Conservation (phyloP, 75 land plant genomes). For the Pinus albicaulis region DNA sequence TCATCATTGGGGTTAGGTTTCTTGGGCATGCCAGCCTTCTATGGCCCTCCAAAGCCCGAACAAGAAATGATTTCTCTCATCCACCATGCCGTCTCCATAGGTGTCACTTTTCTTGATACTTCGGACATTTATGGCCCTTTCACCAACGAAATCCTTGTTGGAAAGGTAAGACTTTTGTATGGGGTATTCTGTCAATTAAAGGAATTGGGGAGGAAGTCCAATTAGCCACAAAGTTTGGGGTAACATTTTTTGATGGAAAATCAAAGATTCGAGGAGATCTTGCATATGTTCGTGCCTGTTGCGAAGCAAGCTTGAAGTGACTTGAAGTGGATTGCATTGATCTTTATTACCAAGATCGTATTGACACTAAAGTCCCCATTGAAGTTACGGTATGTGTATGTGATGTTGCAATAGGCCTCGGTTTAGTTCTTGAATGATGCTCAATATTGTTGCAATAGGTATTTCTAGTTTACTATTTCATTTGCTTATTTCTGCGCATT, state of each 20-base stretch:
- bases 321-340: conserved; percentile 59
- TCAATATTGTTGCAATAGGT: too few relatives aligned
- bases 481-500: too few relatives aligned
- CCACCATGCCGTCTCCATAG: conserved; percentile 43
- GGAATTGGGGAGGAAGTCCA: conserved; percentile 57
- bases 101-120: conserved; percentile 66
- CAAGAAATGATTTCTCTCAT: conserved; percentile 56
- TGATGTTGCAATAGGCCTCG: too few relatives aligned
- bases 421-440: too few relatives aligned
- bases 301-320: conserved; percentile 65
- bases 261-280: conserved; percentile 30
- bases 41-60: conserved; percentile 58
- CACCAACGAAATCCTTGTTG: conserved; percentile 61
- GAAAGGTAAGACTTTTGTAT: conserved; percentile 29
- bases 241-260: conserved; percentile 13
- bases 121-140: conserved; percentile 64
- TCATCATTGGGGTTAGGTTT: conserved; percentile 59
- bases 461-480: too few relatives aligned
- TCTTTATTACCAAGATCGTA: conserved; percentile 55
- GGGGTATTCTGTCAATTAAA: conserved; percentile 21
- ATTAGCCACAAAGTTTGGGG: conserved; percentile 56
- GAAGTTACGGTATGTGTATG: conserved; percentile 41
- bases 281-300: conserved; percentile 37
- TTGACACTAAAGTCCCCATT: conserved; percentile 52
- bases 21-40: conserved; percentile 65